Evolutionary conservation across 176 grass and related monocot genomes (phyloP).

Genomic region (Puya raimondii): DNA sequence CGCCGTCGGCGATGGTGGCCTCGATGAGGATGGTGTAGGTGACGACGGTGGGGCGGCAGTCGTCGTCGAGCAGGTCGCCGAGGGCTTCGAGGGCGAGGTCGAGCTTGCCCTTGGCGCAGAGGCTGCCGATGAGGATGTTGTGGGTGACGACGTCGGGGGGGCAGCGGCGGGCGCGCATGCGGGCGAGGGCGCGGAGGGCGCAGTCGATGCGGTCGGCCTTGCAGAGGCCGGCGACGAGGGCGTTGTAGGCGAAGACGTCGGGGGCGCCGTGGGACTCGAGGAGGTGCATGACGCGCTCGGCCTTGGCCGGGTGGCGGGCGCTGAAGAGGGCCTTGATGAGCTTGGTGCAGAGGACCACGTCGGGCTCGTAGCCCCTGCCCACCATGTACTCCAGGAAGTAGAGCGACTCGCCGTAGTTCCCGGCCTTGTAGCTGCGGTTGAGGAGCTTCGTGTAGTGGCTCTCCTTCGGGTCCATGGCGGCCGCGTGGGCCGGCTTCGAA

Average conservation of each 20-base stretch:
- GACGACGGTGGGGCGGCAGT: conserved; percentile 42
- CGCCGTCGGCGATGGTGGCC: conserved; percentile 32
- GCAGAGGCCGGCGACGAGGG: conserved; percentile 29
- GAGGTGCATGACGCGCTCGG: conserved; percentile 20
- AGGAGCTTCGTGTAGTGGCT: conserved; percentile 29
- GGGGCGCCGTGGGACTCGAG: conserved; percentile 19
- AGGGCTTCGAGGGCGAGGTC: conserved; percentile 34
- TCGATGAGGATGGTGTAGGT: conserved; percentile 63
- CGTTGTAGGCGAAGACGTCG: conserved; percentile 33
- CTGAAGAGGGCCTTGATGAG: conserved; percentile 29
- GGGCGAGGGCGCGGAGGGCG: conserved; percentile 21
- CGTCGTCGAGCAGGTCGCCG: conserved; percentile 29
- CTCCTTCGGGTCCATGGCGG: conserved; percentile 1
- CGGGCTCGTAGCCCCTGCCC: conserved; percentile 20
- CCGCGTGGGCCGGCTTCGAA: not conserved
- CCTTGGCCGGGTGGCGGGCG: conserved; percentile 7
- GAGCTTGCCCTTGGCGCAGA: conserved; percentile 40
- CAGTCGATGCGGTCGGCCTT: conserved; percentile 12
- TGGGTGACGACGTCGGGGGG: conserved; percentile 33
- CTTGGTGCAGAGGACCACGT: conserved; percentile 32
- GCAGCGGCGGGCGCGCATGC: conserved; percentile 24
- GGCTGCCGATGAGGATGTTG: conserved; percentile 51
- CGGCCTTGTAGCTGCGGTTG: conserved; percentile 13
- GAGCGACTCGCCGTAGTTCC: conserved; percentile 29
- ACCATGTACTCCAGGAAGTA: conserved; percentile 34